Conservation (phyloP, 768 basidiomycete species). For the Megacollybia marginata region DNA sequence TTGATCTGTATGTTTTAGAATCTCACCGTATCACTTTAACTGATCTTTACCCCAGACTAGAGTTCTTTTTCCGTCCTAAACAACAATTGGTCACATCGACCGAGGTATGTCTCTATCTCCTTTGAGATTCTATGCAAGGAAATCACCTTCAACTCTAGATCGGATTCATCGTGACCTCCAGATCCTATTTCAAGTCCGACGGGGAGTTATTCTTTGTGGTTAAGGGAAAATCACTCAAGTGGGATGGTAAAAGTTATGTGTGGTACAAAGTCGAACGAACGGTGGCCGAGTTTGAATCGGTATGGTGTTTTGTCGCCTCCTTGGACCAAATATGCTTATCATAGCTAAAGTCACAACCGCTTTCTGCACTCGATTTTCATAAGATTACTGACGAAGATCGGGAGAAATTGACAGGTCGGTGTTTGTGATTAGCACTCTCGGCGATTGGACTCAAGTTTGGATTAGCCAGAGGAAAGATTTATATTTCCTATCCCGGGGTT, state of each 20-base stretch:
- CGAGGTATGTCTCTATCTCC: neutral
- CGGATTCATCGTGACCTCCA: neutral
- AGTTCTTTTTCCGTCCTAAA: conserved; percentile 1
- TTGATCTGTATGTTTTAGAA: conserved; percentile 6
- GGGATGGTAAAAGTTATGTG: neutral
- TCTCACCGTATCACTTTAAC: neutral
- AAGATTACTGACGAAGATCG: conserved; percentile 5
- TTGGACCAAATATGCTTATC: neutral
- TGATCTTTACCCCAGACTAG: neutral
- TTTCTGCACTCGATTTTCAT: conserved; percentile 3
- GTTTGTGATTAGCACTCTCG: neutral
- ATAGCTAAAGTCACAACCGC: conserved; percentile 4
- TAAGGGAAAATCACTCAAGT: neutral
- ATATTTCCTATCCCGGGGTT: conserved; percentile 6
- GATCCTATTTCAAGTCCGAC: too few species aligned
- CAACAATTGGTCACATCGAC: neutral
- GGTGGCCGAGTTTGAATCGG: conserved; percentile 1
- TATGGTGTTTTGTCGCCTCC: neutral
- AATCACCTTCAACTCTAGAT: neutral
- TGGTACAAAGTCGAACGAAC: neutral
- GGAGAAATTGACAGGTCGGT: conserved; percentile 5
- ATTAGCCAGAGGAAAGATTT: conserved; percentile 8
- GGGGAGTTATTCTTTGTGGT: neutral
- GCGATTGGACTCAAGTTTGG: neutral
- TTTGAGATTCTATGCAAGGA: too few species aligned